Evolutionary conservation across 2,329 filamentous ascomycete species (phyloP).

Genomic region (Anthostomella pinea): DNA sequence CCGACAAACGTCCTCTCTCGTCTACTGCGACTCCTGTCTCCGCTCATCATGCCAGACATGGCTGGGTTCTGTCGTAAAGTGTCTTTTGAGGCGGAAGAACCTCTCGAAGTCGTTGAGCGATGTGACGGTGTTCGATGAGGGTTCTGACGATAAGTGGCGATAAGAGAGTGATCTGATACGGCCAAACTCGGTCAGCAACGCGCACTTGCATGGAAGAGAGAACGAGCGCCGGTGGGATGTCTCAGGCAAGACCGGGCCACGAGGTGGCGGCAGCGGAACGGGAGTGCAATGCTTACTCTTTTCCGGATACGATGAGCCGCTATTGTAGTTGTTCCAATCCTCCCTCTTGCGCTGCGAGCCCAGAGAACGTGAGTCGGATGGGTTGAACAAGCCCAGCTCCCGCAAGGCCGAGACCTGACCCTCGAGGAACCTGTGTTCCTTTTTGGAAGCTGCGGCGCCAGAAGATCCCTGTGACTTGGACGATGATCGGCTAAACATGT

Average conservation of each 20-base stretch:
- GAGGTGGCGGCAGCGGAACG: conserved; percentile 11
- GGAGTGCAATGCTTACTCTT: conserved; percentile 36
- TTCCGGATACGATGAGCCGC: conserved; percentile 36
- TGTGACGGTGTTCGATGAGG: conserved; percentile 36
- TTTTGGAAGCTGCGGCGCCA: conserved; percentile 27
- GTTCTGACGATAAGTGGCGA: conserved; percentile 32
- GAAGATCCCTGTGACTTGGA: conserved; percentile 36
- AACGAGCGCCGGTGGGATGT: conserved; percentile 2
- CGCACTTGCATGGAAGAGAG: conserved; percentile 13
- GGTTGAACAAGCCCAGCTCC: conserved; percentile 43
- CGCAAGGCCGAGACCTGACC: conserved; percentile 35
- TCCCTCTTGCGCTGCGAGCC: conserved; percentile 29
- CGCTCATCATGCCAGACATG: conserved; percentile 66
- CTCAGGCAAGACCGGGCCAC: conserved; percentile 13
- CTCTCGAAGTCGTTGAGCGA: conserved; percentile 37
- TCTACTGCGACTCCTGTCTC: conserved; percentile 74
- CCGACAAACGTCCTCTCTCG: conserved; percentile 94
- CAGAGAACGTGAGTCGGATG: conserved; percentile 30
- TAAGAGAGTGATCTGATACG: conserved; percentile 37
- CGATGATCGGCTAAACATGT: conserved; percentile 47
- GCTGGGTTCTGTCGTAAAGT: conserved; percentile 31
- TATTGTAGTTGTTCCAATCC: conserved; percentile 27
- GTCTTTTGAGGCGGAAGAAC: conserved; percentile 36
- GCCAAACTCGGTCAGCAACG: conserved; percentile 22
- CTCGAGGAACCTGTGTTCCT: conserved; percentile 38